Percentiles rank a stretch among this genome's conserved stretches.
These are phyloP conservation scores for Neoboletus brunneissimus DNA, from an alignment of 768 basidiomycete species.

Conservation along the genomic window DNA sequence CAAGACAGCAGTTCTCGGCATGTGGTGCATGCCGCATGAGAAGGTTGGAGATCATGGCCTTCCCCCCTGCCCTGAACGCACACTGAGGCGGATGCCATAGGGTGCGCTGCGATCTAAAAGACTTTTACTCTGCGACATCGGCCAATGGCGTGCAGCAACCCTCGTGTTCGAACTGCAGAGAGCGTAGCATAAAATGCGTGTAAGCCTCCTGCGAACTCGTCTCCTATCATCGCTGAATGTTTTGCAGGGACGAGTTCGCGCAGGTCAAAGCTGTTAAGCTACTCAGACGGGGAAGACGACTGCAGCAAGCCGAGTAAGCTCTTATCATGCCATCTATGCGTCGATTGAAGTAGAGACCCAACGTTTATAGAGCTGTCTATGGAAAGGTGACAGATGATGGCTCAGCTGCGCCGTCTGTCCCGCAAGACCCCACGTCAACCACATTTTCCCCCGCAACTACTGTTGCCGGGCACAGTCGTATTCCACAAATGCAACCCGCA, in stretches of 20 bases:
- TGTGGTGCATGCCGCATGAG: constrained; percentile 92
- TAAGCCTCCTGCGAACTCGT: constrained; percentile 41
- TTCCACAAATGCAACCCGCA: constrained; percentile 69
- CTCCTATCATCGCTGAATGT: constrained; percentile 6
- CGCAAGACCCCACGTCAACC: constrained; percentile 21
- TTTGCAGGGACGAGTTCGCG: constrained; percentile 80
- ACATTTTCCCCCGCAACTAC: constrained; percentile 5
- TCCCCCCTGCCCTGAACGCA: not conserved
- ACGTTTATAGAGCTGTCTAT: constrained; percentile 61
- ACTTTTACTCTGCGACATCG: constrained; percentile 56
- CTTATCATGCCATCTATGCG: constrained; percentile 1
- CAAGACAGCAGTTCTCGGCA: constrained; percentile 85
- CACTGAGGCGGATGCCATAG: constrained; percentile 36
- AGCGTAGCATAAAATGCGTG: constrained; percentile 92
- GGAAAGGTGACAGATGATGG: constrained; percentile 59
- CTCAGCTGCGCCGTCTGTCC: constrained; percentile 14
- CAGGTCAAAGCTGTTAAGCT: constrained; percentile 89
- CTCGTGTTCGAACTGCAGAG: constrained; percentile 85
- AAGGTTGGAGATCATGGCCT: constrained; percentile 44
- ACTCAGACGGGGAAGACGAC: constrained; percentile 69
- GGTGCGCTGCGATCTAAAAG: constrained; percentile 93
- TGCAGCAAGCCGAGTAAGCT: constrained; percentile 82
- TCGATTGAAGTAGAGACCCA: constrained; percentile 3
- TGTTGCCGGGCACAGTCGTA: constrained; percentile 36
- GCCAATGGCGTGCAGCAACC: constrained; percentile 40